A percentile compares a stretch with the other conserved stretches of the same genome.
These are phyloP conservation scores for Leccinum variicolor DNA, from an alignment of 768 basidiomycete genomes.

Conservation along the genomic window DNA sequence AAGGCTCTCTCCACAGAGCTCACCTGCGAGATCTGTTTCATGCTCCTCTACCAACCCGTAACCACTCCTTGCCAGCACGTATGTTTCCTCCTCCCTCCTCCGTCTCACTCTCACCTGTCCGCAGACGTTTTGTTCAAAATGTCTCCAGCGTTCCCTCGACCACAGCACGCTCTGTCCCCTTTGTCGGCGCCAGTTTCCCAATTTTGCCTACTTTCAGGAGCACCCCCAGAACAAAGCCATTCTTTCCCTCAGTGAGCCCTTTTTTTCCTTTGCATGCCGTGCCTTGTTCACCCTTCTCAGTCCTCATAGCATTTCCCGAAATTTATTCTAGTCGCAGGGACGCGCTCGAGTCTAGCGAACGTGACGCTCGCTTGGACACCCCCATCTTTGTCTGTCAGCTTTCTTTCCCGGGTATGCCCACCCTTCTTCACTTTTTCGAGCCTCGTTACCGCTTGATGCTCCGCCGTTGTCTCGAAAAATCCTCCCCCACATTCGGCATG, in stretches of 20 bases:
- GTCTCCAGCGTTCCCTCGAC: constrained; percentile 88
- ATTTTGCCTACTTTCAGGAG: constrained; percentile 75
- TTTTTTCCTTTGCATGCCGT: constrained; percentile 6
- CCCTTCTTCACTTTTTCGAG: constrained; percentile 89
- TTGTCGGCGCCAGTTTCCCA: constrained; percentile 77
- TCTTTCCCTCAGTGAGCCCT: constrained; percentile 57
- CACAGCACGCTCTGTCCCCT: constrained; percentile 81
- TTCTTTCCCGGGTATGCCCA: constrained; percentile 89
- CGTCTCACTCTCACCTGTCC: constrained; percentile 7
- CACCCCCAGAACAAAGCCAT: constrained; percentile 73
- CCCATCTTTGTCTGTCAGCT: constrained; percentile 91
- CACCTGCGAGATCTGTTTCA: constrained; percentile 90
- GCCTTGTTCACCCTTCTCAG: constrained; percentile 32
- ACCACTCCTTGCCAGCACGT: constrained; percentile 97
- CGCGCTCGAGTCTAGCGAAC: constrained; percentile 71
- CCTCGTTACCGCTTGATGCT: constrained; percentile 96
- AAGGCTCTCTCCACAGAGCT: constrained; percentile 67
- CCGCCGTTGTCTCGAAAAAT: constrained; percentile 82
- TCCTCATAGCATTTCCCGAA: constrained; percentile 67
- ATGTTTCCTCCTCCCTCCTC: constrained; percentile 29
- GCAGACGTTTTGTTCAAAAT: constrained; percentile 88
- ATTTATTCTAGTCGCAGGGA: constrained; percentile 62
- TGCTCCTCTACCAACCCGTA: constrained; percentile 77
- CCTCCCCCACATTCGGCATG: constrained; percentile 87
- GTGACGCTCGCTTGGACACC: constrained; percentile 74